Percentiles rank a stretch among this genome's conserved stretches.
These are phyloP conservation scores for Vitis hybrid DNA, from an alignment of 177 flowering plant genomes.

Conservation along the genomic window DNA sequence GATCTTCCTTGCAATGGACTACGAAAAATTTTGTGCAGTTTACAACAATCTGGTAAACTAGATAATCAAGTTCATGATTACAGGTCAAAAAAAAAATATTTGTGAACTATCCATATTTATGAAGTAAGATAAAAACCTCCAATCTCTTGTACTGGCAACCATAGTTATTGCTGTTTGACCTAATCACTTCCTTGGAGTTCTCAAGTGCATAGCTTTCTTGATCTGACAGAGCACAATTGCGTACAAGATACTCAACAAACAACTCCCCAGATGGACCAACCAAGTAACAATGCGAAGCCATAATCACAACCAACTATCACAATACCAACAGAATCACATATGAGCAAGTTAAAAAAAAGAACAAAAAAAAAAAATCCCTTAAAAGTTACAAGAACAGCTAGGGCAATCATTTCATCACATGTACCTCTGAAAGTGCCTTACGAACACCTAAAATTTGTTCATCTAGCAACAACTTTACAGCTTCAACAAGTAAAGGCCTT, in stretches of 20 bases:
- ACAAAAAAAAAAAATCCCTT: neutral
- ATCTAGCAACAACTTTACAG: slow-evolving; percentile 71
- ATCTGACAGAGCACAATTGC: slow-evolving; percentile 72
- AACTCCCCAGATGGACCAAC: slow-evolving; percentile 85
- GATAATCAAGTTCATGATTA: neutral
- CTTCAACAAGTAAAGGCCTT: slow-evolving; percentile 75
- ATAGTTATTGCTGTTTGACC: slow-evolving; percentile 27
- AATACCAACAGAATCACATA: slow-evolving; percentile 14
- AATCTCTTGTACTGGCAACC: slow-evolving; percentile 33
- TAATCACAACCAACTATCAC: slow-evolving; percentile 86
- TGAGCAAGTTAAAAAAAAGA: neutral
- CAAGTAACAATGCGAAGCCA: slow-evolving; percentile 98
- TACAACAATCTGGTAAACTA: neutral
- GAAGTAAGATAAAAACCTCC: slow-evolving; percentile 36
- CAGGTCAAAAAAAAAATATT: neutral
- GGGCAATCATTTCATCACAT: neutral
- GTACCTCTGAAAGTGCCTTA: slow-evolving; percentile 89
- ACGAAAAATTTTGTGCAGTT: too few species aligned
- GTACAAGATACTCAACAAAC: slow-evolving; percentile 90
- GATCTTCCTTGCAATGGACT: too few species aligned
- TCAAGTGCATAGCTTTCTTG: slow-evolving; percentile 38
- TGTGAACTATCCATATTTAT: neutral
- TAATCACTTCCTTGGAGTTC: slow-evolving; percentile 39
- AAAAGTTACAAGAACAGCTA: slow-evolving; percentile 1
- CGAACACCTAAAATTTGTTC: slow-evolving; percentile 73